Percentiles rank a stretch among this genome's conserved stretches.
These are phyloP conservation scores for Acanthamoeba rhysodes DNA, from an alignment of 208 protist species.

Conservation along the genomic window DNA sequence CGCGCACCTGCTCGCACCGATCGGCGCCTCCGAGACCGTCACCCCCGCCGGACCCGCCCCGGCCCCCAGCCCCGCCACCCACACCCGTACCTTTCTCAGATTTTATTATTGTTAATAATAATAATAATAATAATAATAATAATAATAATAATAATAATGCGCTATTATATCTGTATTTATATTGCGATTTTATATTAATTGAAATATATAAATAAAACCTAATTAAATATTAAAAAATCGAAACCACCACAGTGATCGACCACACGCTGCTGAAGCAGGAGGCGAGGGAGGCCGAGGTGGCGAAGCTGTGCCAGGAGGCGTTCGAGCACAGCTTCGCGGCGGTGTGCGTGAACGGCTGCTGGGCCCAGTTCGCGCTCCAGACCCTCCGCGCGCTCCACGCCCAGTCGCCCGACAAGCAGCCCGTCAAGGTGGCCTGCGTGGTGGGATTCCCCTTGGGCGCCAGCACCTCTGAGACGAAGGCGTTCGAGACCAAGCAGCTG, in stretches of 20 bases:
- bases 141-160: no score
- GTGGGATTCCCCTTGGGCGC: conserved; percentile 96
- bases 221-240: no score
- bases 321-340: conserved; percentile 91
- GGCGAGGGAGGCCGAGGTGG: conserved; percentile 87
- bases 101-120: not conserved
- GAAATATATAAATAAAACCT: no score
- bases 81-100: not conserved
- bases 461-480: conserved; percentile 92
- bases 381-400: not conserved
- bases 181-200: not conserved
- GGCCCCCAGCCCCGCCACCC: not conserved
- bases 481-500: conserved; percentile 90
- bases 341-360: conserved; percentile 95
- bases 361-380: conserved; percentile 82
- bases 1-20: not conserved
- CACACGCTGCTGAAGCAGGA: conserved; percentile 95
- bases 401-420: not conserved
- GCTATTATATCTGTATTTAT: not conserved
- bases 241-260: conserved; percentile 92
- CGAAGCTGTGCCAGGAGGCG: conserved; percentile 94
- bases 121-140: no score
- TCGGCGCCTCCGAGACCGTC: not conserved
- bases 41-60: not conserved
- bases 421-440: conserved; percentile 87